Evolutionary conservation across 306 rosid genomes (phyloP), one percentile per base, ranked within the genome.

Genomic region (Lathyrus oleraceus): DNA sequence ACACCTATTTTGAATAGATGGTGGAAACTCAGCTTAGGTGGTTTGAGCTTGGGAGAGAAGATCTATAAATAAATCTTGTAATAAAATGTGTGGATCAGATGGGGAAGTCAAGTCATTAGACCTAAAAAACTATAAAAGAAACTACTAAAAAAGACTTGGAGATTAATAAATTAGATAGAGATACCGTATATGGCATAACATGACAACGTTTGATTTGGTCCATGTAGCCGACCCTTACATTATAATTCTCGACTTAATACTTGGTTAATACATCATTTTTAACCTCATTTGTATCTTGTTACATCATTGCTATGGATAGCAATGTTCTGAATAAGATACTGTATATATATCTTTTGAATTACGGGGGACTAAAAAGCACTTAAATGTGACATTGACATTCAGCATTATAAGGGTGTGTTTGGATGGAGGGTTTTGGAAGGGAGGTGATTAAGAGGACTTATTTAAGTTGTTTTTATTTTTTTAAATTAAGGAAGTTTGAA

Each of bases 301-400:
- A 17, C 44, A 25, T 48, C 40, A 62, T 61, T 13, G 51, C 15
- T 61, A 67, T 38, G 56, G 65, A 51, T 40, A 51, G 20, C 52
- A 15, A 9, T 58, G 17, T 39, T 16, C 25, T 58, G 36, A 28
- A 53, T 13, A 40, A 60, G 57, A 44, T 43, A 21, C 51, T 43
- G 45, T 72, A 60, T 59, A 45, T 45, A 35, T 67, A 45, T 43
- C 30, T 71, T 20, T 65, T 20, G 58, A 44, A 76, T 59, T 71
- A 43, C 25, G 49, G 65, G 23, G 62, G 39, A 27, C 62, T 52
- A 36, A 36, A 20, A 23, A 5, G 27, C 35, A 11, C 45, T 21
- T 67, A 27, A 38, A 51, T 69, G 36, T 32, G 35, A 58, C 44
- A 30, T 32, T 58, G 42, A 21, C 32, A 67, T 30, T 16, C 21